Percentiles rank a stretch among this genome's conserved stretches.
phyloP scores from a whole-genome alignment of 169 alveolate genomes.

The Plasmodium berghei region DNA sequence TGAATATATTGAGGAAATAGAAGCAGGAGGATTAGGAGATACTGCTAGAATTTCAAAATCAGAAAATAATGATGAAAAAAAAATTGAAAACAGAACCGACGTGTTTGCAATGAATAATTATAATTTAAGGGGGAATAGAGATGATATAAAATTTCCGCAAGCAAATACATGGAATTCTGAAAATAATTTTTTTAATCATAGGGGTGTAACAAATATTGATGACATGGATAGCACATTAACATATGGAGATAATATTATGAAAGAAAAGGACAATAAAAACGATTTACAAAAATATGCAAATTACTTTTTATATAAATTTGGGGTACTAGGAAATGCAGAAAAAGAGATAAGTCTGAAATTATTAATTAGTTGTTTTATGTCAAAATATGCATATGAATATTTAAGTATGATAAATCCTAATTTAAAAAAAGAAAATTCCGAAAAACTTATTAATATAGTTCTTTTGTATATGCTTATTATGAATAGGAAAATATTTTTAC shows the following conservation, averaged over 20 bases:
- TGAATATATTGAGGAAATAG: conserved; percentile 56
- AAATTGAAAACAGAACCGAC: neutral
- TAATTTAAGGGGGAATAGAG: neutral
- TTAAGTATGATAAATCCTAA: conserved; percentile 67
- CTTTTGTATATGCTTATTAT: conserved; percentile 70
- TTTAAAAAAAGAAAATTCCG: conserved; percentile 39
- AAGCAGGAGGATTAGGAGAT: neutral
- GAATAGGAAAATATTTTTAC: conserved; percentile 72
- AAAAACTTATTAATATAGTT: conserved; percentile 54
- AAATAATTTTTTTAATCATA: neutral
- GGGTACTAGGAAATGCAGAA: conserved; percentile 71
- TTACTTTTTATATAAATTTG: conserved; percentile 58
- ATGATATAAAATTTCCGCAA: no score
- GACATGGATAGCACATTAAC: neutral
- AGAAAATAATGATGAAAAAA: neutral
- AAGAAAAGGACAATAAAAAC: neutral
- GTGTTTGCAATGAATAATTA: neutral
- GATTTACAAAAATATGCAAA: neutral
- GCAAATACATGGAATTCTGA: neutral
- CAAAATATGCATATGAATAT: conserved; percentile 74
- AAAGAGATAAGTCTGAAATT: conserved; percentile 71
- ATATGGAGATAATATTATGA: neutral
- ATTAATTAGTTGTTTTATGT: conserved; percentile 75
- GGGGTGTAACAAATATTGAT: neutral
- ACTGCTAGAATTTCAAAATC: neutral